phyloP scores from a whole-genome alignment of 768 basidiomycete species.

The Mycena haematopus region DNA sequence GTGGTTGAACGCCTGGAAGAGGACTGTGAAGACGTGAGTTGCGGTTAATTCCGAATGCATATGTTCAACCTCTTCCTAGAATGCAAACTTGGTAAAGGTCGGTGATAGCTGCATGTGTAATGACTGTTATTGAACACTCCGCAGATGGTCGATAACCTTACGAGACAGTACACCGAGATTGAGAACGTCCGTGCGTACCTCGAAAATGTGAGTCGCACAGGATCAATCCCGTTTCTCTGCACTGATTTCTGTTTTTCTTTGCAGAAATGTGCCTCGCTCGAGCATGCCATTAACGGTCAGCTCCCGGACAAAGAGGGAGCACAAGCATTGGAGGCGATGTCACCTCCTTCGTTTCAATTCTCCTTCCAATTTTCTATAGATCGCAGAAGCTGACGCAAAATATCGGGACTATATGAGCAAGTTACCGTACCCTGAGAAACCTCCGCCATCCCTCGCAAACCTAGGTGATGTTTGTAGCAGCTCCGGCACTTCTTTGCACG shows the following conservation, averaged over 20 bases:
- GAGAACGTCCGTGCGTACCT: neutral
- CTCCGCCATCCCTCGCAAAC: neutral
- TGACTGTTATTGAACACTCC: neutral
- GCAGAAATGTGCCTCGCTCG: constrained; percentile 1
- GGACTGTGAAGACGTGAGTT: neutral
- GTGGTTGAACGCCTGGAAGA: constrained; percentile 5
- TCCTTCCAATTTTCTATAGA: neutral
- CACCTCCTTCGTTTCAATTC: neutral
- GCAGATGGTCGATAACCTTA: neutral
- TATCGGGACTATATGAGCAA: constrained; percentile 4
- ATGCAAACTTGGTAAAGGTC: neutral
- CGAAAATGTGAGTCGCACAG: neutral
- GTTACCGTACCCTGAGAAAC: neutral
- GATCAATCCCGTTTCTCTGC: neutral
- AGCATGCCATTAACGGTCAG: neutral
- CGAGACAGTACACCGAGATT: neutral
- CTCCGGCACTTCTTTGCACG: neutral
- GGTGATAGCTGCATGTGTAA: neutral
- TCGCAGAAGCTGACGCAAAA: neutral
- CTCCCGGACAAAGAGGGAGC: no score
- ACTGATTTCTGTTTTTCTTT: neutral
- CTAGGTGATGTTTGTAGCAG: neutral
- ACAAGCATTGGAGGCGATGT: neutral
- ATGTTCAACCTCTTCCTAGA: neutral
- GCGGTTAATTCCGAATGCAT: neutral